A percentile compares a stretch with the other conserved stretches of the same genome.
Evolutionary conservation across 108 stramenopile genomes (phyloP).

Genomic region (Pelagomonas calceolata): DNA sequence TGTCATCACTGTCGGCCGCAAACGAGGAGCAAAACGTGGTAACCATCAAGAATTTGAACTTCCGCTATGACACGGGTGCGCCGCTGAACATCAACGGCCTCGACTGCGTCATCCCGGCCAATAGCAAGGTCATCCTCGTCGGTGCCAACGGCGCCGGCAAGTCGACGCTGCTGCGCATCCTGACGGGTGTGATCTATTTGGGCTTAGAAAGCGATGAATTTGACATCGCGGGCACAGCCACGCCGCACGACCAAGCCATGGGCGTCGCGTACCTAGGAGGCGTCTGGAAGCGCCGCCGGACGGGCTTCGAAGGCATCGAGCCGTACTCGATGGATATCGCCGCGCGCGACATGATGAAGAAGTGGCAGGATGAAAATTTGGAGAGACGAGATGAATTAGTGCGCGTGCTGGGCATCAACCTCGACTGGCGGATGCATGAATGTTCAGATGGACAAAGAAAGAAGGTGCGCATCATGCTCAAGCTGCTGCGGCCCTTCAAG

Average conservation of each 20-base stretch:
- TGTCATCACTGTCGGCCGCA: no score
- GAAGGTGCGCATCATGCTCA: constrained; percentile 40
- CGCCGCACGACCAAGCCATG: constrained; percentile 29
- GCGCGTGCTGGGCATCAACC: constrained; percentile 83
- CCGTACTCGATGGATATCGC: constrained; percentile 33
- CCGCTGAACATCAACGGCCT: constrained; percentile 13
- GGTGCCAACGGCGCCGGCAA: constrained; percentile 46
- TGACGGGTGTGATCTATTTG: constrained; percentile 16
- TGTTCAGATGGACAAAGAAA: constrained; percentile 40
- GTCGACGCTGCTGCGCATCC: constrained; percentile 30
- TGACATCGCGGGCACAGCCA: background rate
- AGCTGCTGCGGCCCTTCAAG: constrained; percentile 28
- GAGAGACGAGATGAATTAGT: constrained; percentile 88
- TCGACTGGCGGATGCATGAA: constrained; percentile 94
- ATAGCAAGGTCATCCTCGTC: constrained; percentile 23
- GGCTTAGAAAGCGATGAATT: background rate
- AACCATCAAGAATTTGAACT: constrained; percentile 12
- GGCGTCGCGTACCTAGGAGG: constrained; percentile 37
- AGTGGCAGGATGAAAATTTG: constrained; percentile 76
- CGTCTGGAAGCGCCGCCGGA: constrained; percentile 35
- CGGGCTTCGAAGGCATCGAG: constrained; percentile 36
- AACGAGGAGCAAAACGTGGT: no score
- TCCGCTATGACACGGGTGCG: constrained; percentile 11
- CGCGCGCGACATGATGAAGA: constrained; percentile 79
- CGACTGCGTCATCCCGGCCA: constrained; percentile 13